Evolutionary conservation across 306 rosid genomes (phyloP).

Genomic region (Amphicarpaea edgeworthii): DNA sequence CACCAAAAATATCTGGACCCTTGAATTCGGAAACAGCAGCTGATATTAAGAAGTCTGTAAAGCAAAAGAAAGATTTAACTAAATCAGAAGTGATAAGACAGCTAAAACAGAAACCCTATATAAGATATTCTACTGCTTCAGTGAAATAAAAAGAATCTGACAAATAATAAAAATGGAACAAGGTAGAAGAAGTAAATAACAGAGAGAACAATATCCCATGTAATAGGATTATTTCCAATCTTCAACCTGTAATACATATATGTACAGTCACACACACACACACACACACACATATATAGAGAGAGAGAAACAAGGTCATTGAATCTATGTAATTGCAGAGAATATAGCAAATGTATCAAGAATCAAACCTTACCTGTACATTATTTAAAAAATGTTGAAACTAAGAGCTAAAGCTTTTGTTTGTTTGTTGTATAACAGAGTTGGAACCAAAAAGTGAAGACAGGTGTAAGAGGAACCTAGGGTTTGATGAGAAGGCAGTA

Average conservation of each 20-base stretch:
- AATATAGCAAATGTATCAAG: neutral
- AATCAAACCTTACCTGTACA: neutral
- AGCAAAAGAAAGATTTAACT: conserved; percentile 36
- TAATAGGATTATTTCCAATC: conserved; percentile 16
- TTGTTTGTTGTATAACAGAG: conserved; percentile 17
- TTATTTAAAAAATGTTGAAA: conserved; percentile 21
- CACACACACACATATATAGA: conserved; percentile 16
- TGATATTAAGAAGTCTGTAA: conserved; percentile 83
- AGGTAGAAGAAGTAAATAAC: conserved; percentile 22
- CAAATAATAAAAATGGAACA: conserved; percentile 8
- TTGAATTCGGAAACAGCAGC: conserved; percentile 95
- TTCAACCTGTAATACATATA: neutral
- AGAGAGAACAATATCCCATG: conserved; percentile 5
- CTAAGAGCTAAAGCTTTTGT: neutral
- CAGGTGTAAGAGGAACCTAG: conserved; percentile 25
- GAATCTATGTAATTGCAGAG: neutral
- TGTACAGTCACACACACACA: neutral
- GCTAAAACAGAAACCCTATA: conserved; percentile 8
- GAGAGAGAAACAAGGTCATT: conserved; percentile 24
- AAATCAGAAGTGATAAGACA: conserved; percentile 19
- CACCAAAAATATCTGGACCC: conserved; percentile 88
- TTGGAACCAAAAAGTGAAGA: neutral
- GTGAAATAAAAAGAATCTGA: conserved; percentile 22
- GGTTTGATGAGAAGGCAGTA: conserved; percentile 23
- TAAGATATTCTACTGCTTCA: conserved; percentile 21